Evolutionary conservation across 352 stramenopile genomes (phyloP), one percentile per base, ranked within the genome.

Genomic region (Pythium brachiatum): DNA sequence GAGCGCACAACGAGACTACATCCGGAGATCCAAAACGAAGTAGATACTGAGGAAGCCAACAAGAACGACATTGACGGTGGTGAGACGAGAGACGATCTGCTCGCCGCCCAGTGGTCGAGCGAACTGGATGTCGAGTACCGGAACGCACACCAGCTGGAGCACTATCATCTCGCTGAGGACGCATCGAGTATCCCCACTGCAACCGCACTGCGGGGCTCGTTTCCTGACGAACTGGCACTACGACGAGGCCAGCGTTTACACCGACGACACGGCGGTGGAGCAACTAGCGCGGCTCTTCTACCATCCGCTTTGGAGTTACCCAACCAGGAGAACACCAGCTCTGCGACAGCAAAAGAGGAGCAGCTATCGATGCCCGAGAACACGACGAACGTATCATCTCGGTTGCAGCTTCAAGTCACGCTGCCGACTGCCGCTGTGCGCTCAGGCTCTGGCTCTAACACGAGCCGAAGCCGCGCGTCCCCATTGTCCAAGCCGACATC

Each of bases 121-220:
- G 46, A 58, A 3, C 16, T 63, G 3, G 76, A 83, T 31, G 16
- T 25, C 20, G 44, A 26, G 6, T 87, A 83, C 44, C 47, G 56
- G 20, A 26, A 44, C 34, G 54, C 71, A 7, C 73, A 83, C 50
- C 46, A 53, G 20, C 48, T 70, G n/a, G 78, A 88, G 56, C 76
- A 75, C 59, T 88, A 88, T 41, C 44, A 76, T 20, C 63, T 80
- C 5, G 39, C 39, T 2, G 57, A 62, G 7, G 32, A 7, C 0
- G 5, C 20, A 2, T n/a, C 32, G 1, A 32, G 21, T 15, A 26
- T 25, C n/a, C 15, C 46, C 13, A 55, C 20, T 16, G 51, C 41
- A 16, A 51, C 58, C n/a, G 11, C 29, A 27, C 50, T 72, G 26
- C 65, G 60, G 3, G 78, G 76, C 0, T 88, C 78, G 8, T 88